Base-by-base conservation (phyloP, 129 eudicot species). In the Pseudognaphalium luteoalbum region DNA sequence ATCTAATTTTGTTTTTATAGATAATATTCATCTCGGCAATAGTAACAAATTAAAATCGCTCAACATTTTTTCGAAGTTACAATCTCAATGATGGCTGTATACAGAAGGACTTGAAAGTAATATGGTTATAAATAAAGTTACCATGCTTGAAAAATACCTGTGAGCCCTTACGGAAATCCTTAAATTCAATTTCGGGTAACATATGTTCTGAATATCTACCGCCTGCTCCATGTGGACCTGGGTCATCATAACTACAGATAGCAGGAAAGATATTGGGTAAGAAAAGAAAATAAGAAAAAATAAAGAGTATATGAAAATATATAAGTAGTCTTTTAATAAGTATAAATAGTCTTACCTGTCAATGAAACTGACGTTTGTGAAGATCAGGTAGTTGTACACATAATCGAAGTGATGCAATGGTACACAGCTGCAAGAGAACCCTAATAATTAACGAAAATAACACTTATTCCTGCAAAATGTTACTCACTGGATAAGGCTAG, bases 121-220 rank as follows among this genome's bases (percentile, higher is more conserved):
- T 41, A 17, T 9, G 12, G 17, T 41, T 41, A 0, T 14, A 63
- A 66, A 21, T 25, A 25, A 83, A 51, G 67, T 33, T 50, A 73
- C 41, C 47, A 41, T 70, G 51, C 60, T 54, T 73, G 67, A 42
- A 42, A 71, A n/a, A 69, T 85, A 87, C 92, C 92, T 87, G 92
- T 70, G 92, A 82, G 41, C 92, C 92, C 76, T 87, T 87, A 50
- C 87, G 87, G 12, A 87, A 87, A 80, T 87, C 37, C 50, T 77
- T 79, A 79, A 42, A 80, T 77, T 85, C 89, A 75, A 87, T 81
- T 81, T 87, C 92, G 21, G 92, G 92, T 47, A 87, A 70, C 92
- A 87, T 87, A 74, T 83, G 87, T 75, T 85, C 89, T 52, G 92
- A 85, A 81, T 85, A 87, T 74, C 92, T 80, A 50, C 88, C 92